A percentile compares a stretch with the other conserved stretches of the same genome.
phyloP scores from a whole-genome alignment of 768 basidiomycete genomes.

The Boletus rufocinnamomeus region DNA sequence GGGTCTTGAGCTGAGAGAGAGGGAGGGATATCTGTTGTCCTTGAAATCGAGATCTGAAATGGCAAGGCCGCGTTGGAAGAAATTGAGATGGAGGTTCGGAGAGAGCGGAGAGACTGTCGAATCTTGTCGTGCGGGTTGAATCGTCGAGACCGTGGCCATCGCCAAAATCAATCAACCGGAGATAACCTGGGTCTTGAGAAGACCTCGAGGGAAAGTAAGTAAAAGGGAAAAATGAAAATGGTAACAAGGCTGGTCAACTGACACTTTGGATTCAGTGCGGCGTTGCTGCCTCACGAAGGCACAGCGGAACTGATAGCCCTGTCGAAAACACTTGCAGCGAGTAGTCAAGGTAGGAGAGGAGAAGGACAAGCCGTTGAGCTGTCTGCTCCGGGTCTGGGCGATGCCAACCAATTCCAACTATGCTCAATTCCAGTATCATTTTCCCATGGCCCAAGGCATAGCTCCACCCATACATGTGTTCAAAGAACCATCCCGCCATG shows the following conservation, averaged over 20 bases:
- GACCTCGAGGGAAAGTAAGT: conserved; percentile 14
- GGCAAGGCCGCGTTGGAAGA: conserved; percentile 54
- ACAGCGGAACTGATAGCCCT: neutral
- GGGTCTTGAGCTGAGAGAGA: conserved; percentile 28
- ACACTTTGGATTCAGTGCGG: neutral
- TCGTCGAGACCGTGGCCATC: conserved; percentile 51
- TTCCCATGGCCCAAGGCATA: conserved; percentile 21
- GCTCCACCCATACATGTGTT: no score
- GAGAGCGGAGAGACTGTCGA: conserved; percentile 34
- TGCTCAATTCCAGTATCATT: conserved; percentile 21
- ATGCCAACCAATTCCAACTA: conserved; percentile 22
- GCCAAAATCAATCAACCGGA: conserved; percentile 23
- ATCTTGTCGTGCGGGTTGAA: conserved; percentile 48
- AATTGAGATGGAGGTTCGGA: conserved; percentile 37
- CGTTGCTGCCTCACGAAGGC: conserved; percentile 1
- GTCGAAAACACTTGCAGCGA: neutral
- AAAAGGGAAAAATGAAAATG: conserved; percentile 9
- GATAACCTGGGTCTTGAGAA: conserved; percentile 23
- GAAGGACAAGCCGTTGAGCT: conserved; percentile 5
- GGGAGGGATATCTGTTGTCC: conserved; percentile 59
- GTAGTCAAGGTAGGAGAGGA: neutral
- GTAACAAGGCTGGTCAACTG: conserved; percentile 10
- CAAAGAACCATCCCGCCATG: no score
- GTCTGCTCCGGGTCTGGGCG: conserved; percentile 16
- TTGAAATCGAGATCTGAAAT: conserved; percentile 63